These are phyloP conservation scores for Hemileccinum rubropunctum DNA, from an alignment of 768 basidiomycete species.

Conservation along the genomic window DNA sequence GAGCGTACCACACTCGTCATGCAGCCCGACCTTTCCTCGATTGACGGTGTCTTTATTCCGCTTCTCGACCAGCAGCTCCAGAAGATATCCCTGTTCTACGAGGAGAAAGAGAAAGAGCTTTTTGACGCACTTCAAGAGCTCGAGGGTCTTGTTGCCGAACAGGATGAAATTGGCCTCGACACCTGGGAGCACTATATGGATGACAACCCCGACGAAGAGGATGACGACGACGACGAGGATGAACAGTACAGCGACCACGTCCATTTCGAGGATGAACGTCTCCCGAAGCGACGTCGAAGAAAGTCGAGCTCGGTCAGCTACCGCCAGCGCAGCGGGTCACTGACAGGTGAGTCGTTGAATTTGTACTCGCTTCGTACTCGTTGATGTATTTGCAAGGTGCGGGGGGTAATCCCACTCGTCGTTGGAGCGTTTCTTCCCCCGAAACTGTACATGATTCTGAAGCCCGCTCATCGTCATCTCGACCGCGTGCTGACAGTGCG, in stretches of 20 bases:
- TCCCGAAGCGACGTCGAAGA: conserved; percentile 34
- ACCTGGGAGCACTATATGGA: conserved; percentile 52
- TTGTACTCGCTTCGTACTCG: neutral
- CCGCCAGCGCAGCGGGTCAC: conserved; percentile 25
- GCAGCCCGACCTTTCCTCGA: conserved; percentile 33
- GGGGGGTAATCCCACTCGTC: conserved; percentile 9
- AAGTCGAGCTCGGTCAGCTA: conserved; percentile 30
- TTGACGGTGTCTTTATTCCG: conserved; percentile 64
- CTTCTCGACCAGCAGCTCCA: conserved; percentile 78
- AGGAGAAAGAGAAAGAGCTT: conserved; percentile 70
- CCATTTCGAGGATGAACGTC: conserved; percentile 25
- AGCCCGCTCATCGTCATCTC: conserved; percentile 21
- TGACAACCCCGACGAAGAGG: conserved; percentile 48
- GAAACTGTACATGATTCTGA: conserved; percentile 40
- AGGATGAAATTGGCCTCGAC: conserved; percentile 58
- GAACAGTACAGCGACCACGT: conserved; percentile 31
- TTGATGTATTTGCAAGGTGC: conserved; percentile 10
- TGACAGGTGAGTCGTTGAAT: conserved; percentile 11
- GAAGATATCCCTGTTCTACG: conserved; percentile 82
- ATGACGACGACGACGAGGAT: conserved; percentile 60
- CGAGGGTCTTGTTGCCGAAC: conserved; percentile 52
- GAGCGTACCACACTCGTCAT: conserved; percentile 58
- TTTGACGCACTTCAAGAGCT: conserved; percentile 55
- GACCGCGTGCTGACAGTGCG: conserved; percentile 20
- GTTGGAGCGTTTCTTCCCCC: conserved; percentile 47